Evolutionary conservation across 495 filamentous ascomycete genomes (phyloP), one percentile per base, ranked within the genome.

Genomic region (Penicillium taxi): DNA sequence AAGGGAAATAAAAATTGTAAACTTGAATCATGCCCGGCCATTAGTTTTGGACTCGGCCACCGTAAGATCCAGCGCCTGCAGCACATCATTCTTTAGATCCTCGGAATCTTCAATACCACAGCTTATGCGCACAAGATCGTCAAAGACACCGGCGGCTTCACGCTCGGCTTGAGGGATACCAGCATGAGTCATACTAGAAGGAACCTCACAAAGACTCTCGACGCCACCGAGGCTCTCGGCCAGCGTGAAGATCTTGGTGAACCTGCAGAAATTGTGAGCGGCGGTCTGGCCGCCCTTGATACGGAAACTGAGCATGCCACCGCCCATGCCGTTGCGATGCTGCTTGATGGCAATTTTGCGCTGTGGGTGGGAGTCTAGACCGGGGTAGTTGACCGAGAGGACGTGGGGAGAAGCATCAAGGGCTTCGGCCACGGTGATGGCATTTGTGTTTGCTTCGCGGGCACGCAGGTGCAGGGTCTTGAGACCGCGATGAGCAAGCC

Each of bases 391-490:
- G 57, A 99, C 91, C 6, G 76, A 66, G 41, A 88, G 70, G 47
- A 94, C 86, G 54, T 90, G 70, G 5, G 81, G 79, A n/a, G 84
- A 91, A 9, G 74, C 62, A 48, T 87, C 81, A 12, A 99, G 78
- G 9, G 82, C 77, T 16, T 67, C 46, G 6, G 93, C 89, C 27
- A 99, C 74, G 18, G 76, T 69, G 2, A 74, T 78, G 15, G 88
- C 91, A 61, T 96, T 96, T 40, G 66, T 70, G 37, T 74, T 81
- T 3, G 93, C 84, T 57, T 93, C 84, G 30, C 80, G 75, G 3
- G 84, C 91, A 35, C 91, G 84, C 21, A 99, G 71, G 64, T 99
- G 91, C 20, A 99, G 77, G 5, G 91, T 99, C 71, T 99, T 99
- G 37, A 94, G 73, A 42, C 91, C 91, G 46, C 91, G 81, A 66